Evolutionary conservation across 495 filamentous ascomycete species (phyloP).

Genomic region (Hypomontagnella submonticulosa): DNA sequence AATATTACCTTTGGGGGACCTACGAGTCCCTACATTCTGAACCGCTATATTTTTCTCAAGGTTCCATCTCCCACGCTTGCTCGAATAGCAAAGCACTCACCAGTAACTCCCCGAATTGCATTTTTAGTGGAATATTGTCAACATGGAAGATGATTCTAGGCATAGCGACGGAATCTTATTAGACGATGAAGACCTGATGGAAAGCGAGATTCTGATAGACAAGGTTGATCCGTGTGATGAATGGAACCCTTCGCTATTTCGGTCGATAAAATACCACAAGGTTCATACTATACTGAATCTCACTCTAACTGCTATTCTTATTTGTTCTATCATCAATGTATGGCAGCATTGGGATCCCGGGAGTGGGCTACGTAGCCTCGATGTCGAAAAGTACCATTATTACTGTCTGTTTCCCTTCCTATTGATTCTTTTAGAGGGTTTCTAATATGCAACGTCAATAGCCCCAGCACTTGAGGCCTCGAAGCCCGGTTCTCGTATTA

Average conservation of each 20-base stretch:
- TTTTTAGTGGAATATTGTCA: no score
- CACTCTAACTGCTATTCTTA: slow-evolving; percentile 4
- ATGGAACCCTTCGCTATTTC: not conserved
- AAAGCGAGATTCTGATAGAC: not conserved
- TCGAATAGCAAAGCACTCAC: no score
- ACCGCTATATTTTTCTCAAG: no score
- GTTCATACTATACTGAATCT: not conserved
- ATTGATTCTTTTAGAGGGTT: no score
- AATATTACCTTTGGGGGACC: no score
- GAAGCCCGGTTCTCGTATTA: slow-evolving; percentile 11
- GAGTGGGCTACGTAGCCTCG: not conserved
- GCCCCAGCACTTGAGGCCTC: slow-evolving; percentile 17
- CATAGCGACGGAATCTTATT: no score
- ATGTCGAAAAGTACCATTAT: not conserved
- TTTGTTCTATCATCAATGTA: slow-evolving; percentile 5
- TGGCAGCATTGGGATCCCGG: not conserved
- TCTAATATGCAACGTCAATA: no score
- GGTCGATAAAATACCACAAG: not conserved
- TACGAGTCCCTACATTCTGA: no score
- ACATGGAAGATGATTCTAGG: no score
- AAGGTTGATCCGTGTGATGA: not conserved
- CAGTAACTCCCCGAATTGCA: no score
- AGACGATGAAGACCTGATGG: not conserved
- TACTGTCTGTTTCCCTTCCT: slow-evolving; percentile 25
- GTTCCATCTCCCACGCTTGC: no score